Conservation (phyloP, 1,284 basidiomycete species). For the Moniliophthora roreri region DNA sequence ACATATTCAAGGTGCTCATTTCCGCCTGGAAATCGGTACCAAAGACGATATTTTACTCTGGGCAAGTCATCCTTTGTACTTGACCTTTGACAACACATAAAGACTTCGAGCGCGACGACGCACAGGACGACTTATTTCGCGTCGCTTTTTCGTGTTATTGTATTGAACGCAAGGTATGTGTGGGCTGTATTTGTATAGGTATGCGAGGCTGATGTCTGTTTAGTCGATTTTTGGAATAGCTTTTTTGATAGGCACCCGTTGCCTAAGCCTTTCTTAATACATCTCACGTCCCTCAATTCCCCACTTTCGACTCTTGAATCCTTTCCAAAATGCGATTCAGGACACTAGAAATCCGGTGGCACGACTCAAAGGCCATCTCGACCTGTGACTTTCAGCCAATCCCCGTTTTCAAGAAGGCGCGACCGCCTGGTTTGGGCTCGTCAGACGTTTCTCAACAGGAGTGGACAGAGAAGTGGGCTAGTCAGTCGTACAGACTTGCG, state of each 20-base stretch:
- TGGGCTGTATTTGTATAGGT: no score
- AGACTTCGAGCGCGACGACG: neutral
- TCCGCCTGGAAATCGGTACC: no score
- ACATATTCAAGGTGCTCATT: no score
- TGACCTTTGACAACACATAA: neutral
- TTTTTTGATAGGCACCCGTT: neutral
- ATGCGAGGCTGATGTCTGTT: neutral
- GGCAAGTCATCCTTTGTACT: neutral
- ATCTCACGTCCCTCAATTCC: neutral
- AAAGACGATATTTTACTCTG: neutral
- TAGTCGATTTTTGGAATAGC: no score
- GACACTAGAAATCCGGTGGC: slow-evolving; percentile 91
- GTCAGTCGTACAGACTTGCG: slow-evolving; percentile 84
- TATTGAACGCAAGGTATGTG: neutral
- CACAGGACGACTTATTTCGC: slow-evolving; percentile 6
- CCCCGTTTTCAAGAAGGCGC: slow-evolving; percentile 68
- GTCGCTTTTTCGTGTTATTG: slow-evolving; percentile 11
- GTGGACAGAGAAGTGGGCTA: slow-evolving; percentile 33
- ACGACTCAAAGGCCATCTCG: slow-evolving; percentile 92
- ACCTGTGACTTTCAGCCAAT: slow-evolving; percentile 91
- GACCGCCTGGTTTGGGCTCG: slow-evolving; percentile 39
- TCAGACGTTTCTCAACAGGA: slow-evolving; percentile 24
- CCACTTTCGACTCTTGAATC: neutral
- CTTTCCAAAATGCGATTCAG: slow-evolving; percentile 66
- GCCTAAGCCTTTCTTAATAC: neutral